Conservation (phyloP, 768 basidiomycete genomes). For the Suillus americanus region DNA sequence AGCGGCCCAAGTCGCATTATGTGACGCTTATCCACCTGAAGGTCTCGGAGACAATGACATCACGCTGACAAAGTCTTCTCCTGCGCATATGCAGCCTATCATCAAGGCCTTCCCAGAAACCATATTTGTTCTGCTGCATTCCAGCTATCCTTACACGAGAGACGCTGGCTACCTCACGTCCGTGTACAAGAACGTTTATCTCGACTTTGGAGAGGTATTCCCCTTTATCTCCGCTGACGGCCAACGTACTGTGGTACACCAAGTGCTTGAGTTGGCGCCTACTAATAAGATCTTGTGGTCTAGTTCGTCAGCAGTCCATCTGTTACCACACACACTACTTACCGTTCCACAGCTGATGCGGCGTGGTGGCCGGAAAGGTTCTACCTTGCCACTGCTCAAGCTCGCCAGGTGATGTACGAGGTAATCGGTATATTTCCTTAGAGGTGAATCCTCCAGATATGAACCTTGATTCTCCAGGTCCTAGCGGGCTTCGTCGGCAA, state of each 20-base stretch:
- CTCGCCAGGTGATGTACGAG: conserved; percentile 58
- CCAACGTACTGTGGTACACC: conserved; percentile 56
- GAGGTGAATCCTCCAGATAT: not conserved
- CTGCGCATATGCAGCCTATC: conserved; percentile 65
- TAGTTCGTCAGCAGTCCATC: conserved; percentile 41
- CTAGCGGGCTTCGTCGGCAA: conserved; percentile 47
- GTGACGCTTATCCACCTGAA: not conserved
- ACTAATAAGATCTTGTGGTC: conserved; percentile 84
- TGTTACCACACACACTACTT: conserved; percentile 4
- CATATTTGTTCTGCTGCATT: conserved; percentile 67
- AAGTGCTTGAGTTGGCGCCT: conserved; percentile 70
- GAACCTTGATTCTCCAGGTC: conserved; percentile 42
- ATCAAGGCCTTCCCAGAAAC: conserved; percentile 64
- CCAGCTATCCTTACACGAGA: conserved; percentile 75
- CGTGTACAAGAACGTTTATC: conserved; percentile 70
- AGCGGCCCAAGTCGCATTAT: no score
- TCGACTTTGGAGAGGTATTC: conserved; percentile 82
- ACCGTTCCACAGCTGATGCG: conserved; percentile 47
- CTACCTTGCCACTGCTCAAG: conserved; percentile 66
- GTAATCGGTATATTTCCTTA: conserved; percentile 33
- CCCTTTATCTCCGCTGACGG: conserved; percentile 64
- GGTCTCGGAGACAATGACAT: conserved; percentile 77
- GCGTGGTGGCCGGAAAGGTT: conserved; percentile 80
- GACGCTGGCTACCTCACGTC: conserved; percentile 78
- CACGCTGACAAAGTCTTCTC: conserved; percentile 53